phyloP scores from a whole-genome alignment of 2,329 filamentous ascomycete species.

The Pseudogymnoascus sp. region DNA sequence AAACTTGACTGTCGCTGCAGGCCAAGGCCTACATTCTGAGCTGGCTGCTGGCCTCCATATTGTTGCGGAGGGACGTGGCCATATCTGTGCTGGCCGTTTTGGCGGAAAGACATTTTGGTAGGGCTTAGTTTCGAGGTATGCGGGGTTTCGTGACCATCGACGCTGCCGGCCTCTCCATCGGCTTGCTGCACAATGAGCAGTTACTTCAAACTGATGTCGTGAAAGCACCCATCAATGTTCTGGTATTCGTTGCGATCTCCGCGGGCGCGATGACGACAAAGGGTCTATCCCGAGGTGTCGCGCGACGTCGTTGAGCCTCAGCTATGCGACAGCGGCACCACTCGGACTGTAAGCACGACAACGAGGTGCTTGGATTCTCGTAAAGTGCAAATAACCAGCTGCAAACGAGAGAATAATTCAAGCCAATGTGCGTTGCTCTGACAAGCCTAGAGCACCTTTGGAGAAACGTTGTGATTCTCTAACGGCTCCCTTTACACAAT shows the following conservation, averaged over 20 bases:
- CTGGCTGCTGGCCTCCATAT: conserved; percentile 41
- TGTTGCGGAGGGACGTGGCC: conserved; percentile 60
- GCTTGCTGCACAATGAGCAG: conserved; percentile 7
- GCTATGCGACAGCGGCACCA: conserved; percentile 7
- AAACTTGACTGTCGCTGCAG: conserved; percentile 58
- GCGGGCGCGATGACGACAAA: neutral
- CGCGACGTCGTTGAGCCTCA: conserved; percentile 9
- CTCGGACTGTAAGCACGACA: conserved; percentile 1
- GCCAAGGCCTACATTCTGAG: conserved; percentile 33
- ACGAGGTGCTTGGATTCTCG: neutral
- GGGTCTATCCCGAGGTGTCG: neutral
- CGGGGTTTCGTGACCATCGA: conserved; percentile 8
- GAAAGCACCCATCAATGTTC: neutral
- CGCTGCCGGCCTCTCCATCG: neutral
- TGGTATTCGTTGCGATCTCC: neutral
- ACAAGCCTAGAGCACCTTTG: neutral
- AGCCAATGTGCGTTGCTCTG: neutral
- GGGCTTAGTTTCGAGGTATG: conserved; percentile 6
- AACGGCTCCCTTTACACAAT: neutral
- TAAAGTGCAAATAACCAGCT: neutral
- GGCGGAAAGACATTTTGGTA: conserved; percentile 51
- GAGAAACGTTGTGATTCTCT: neutral
- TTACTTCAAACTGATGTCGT: neutral
- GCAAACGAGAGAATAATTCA: neutral
- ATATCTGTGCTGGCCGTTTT: conserved; percentile 55